Base-by-base conservation (phyloP, 805 yeast genomes). In the Wickerhamiella allomyrinae region DNA sequence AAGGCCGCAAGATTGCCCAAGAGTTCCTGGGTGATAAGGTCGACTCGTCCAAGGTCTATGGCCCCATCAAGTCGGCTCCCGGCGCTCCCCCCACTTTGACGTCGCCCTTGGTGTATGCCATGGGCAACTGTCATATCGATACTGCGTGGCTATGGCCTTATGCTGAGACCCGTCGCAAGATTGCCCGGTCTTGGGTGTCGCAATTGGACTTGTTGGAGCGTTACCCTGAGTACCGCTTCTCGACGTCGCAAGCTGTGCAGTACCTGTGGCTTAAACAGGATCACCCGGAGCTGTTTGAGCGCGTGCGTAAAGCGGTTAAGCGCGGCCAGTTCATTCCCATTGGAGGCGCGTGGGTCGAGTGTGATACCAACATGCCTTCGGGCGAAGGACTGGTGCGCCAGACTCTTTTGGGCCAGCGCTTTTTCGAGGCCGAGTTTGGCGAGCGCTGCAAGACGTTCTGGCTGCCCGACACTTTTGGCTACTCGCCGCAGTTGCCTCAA, bases 111-210 rank as follows among this genome's bases (percentile, higher is more conserved):
- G 95, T 87, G 9, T 79, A 67, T 59, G 94, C 83, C 7, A 71
- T 91, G 49, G 98, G 98, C 34, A 83, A 91, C 58, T 91, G 97
- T 59, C 97, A 87, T 59, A 87, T 87, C 52, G 98, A 89, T 56
- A 89, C 97, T 14, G 97, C 97, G 13, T 89, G 98, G 98, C 68
- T 86, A 45, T 89, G 98, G 98, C 97, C 96, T n/a, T 89, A 80
- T 67, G 96, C 94, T 2, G 96, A 91, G 58, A 85, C 97, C 1
- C 79, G 82, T 52, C 73, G 97, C 41, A 89, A 89, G 57, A 75
- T 89, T 42, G 95, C 87, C 2, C 71, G 98, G 49, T 84, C 95
- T 5, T 89, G 97, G 97, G 78, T 95, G 0, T 76, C 95, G 8
- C 98, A 89, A 63, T 66, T 89, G 40, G 78, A 84, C 42, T 61